These are phyloP conservation scores for Multifurca ochricompacta DNA, from an alignment of 768 basidiomycete species.

Conservation along the genomic window DNA sequence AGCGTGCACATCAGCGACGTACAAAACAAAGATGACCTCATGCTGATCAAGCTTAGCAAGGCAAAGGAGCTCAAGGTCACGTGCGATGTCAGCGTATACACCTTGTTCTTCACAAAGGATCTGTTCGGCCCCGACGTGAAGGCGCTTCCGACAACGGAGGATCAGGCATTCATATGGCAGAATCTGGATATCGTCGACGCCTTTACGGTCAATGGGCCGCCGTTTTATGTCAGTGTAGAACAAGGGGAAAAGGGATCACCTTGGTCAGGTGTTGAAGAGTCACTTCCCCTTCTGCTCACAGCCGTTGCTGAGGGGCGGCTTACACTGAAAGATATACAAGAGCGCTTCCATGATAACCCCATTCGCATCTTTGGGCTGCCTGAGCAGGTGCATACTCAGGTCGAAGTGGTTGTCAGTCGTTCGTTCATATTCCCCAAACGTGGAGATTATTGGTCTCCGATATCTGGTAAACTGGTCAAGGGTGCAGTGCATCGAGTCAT, in stretches of 20 bases:
- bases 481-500: conserved; percentile 88
- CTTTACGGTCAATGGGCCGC: conserved; percentile 83
- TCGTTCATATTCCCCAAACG: conserved; percentile 46
- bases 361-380: conserved; percentile 85
- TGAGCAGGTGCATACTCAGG: conserved; percentile 77
- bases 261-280: conserved; percentile 78
- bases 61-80: conserved; percentile 90
- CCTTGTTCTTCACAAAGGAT: conserved; percentile 78
- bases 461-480: conserved; percentile 50
- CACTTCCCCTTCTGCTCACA: conserved; percentile 78
- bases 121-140: conserved; percentile 51
- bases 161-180: conserved; percentile 81
- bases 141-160: conserved; percentile 60
- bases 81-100: conserved; percentile 90
- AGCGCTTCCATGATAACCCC: conserved; percentile 88
- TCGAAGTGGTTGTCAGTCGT: conserved; percentile 89
- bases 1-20: conserved; percentile 90
- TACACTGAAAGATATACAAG: conserved; percentile 72
- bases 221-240: conserved; percentile 65
- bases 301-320: conserved; percentile 77
- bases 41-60: conserved; percentile 91
- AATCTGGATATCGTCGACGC: conserved; percentile 79
- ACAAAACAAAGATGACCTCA: conserved; percentile 75
- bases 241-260: conserved; percentile 53
- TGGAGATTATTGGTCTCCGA: conserved; percentile 71